Conservation (phyloP, 495 filamentous ascomycete genomes). For the Annulohypoxylon stygium region DNA sequence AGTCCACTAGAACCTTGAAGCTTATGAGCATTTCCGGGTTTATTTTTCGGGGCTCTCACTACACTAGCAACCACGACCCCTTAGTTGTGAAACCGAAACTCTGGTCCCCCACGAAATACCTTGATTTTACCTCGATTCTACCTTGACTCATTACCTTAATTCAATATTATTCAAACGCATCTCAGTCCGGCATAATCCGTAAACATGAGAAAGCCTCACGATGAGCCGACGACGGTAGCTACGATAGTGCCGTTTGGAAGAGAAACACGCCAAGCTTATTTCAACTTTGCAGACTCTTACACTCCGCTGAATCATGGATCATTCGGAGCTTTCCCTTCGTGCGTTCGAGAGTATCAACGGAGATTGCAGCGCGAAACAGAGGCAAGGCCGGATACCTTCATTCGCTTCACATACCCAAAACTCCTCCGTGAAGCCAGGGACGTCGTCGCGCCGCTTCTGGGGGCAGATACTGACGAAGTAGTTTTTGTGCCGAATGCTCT, state of each 20-base stretch:
- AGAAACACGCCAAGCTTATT: slow-evolving; percentile 53
- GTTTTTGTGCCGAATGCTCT: slow-evolving; percentile 87
- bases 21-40: not conserved
- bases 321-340: slow-evolving; percentile 54
- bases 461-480: slow-evolving; percentile 70
- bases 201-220: slow-evolving; percentile 25
- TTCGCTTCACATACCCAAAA: slow-evolving; percentile 68
- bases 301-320: slow-evolving; percentile 59
- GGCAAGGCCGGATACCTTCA: slow-evolving; percentile 54
- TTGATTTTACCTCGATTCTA: slow-evolving; percentile 3
- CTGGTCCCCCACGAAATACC: slow-evolving; percentile 3
- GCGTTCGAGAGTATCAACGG: slow-evolving; percentile 51
- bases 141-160: slow-evolving; percentile 5
- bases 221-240: slow-evolving; percentile 13
- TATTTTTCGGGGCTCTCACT: not conserved
- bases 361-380: slow-evolving; percentile 49
- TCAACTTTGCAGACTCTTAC: slow-evolving; percentile 54
- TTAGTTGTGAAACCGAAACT: slow-evolving; percentile 6
- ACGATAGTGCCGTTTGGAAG: slow-evolving; percentile 49
- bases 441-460: slow-evolving; percentile 70
- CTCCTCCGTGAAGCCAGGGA: slow-evolving; percentile 70
- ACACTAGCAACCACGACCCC: not conserved
- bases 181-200: not conserved
- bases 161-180: slow-evolving; percentile 3
- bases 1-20: slow-evolving; percentile 1